Base-by-base conservation (phyloP, 106 monocot species). In the Allium fistulosum region DNA sequence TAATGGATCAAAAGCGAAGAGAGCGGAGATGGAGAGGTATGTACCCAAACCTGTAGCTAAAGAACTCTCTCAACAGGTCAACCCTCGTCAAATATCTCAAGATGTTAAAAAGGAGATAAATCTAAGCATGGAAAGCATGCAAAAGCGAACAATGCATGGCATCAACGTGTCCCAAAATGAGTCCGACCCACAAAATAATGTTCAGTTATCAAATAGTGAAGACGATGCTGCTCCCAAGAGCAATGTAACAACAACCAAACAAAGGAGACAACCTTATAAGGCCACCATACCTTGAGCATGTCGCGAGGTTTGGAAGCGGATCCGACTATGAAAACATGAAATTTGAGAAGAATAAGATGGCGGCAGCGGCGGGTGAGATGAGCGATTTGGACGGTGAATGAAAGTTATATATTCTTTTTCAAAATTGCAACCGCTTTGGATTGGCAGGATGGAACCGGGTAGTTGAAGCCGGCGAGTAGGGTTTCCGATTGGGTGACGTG, bases 1-100 rank as follows among this genome's bases (percentile, higher is more conserved):
- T 12, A 84, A 53, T 72, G 72, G 76, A 22, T 26, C 58, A 12
- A 99, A 81, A 78, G 70, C 75, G 69, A 89, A 83, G 68, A 92
- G 89, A 72, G 87, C 97, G 65, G 97, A 99, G 72, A 87, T 99
- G 66, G 92, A 99, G 74, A 90, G 97, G 17, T 99, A 99, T 79
- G 81, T 90, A 68, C 92, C 97, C 18, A 99, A 99, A 71, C 77
- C 87, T 74, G 76, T 80, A 4, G 72, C 84, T 7, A 87, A 80
- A 73, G 83, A 92, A 57, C 65, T 80, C 47, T 69, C 77, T 17
- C 73, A 69, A 22, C 78, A 80, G 49, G 71, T 57, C 26, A 77
- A 58, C 45, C 53, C 59, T 26, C 76, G 70, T 8, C 68, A 65
- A 53, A 57, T 66, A 48, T 67, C 75, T 46, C 17, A 26, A 8